Percentiles rank a stretch among this genome's conserved stretches.
Evolutionary conservation across 306 rosid genomes (phyloP).

Genomic region (Gleditsia sinensis): DNA sequence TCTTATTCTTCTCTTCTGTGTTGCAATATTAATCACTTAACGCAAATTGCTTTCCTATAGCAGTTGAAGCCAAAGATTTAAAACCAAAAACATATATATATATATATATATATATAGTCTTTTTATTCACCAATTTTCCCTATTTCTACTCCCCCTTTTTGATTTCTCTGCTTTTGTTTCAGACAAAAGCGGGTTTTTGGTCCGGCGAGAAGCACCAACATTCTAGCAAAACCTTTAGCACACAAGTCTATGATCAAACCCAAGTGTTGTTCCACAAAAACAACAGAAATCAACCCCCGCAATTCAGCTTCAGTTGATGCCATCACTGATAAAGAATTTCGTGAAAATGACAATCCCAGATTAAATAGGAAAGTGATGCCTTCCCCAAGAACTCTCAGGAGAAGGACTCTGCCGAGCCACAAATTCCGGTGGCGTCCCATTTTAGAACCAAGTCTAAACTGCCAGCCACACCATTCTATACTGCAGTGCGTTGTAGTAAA

Average conservation of each 20-base stretch:
- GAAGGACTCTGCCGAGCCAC: conserved; percentile 23
- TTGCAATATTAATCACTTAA: not conserved
- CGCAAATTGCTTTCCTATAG: not conserved
- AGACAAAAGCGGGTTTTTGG: conserved; percentile 36
- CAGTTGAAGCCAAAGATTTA: conserved; percentile 20
- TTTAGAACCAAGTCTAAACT: conserved; percentile 12
- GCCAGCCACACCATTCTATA: conserved; percentile 32
- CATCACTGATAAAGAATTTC: not conserved
- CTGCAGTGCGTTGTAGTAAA: conserved; percentile 40
- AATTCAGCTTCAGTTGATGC: not conserved
- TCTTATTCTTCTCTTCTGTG: not conserved
- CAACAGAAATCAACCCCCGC: no score
- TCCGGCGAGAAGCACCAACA: conserved; percentile 31
- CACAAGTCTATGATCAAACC: conserved; percentile 10
- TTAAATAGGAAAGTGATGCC: conserved; percentile 12
- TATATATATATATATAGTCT: no score
- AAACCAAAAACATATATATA: conserved; percentile 26
- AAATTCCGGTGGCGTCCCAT: conserved; percentile 29
- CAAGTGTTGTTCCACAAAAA: not conserved
- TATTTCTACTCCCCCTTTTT: not conserved
- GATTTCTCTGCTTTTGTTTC: conserved; percentile 14
- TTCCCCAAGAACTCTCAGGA: not conserved
- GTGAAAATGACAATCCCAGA: not conserved
- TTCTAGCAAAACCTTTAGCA: not conserved
- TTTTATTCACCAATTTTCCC: not conserved